These are phyloP conservation scores for Apiospora malaysiana DNA, from an alignment of 2,329 filamentous ascomycete genomes.

Conservation along the genomic window DNA sequence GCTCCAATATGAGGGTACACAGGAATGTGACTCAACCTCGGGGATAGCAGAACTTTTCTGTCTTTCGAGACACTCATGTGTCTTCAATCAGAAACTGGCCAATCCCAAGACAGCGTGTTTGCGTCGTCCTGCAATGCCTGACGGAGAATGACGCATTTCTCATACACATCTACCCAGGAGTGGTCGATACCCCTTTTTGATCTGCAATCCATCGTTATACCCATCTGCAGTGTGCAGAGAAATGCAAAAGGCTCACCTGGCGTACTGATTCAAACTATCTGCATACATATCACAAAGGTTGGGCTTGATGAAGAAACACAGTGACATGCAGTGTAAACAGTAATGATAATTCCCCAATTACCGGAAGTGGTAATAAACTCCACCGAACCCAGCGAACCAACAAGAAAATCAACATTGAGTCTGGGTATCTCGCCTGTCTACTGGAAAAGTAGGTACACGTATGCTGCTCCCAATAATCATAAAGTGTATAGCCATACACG, in stretches of 20 bases:
- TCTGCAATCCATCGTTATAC: too few relatives aligned
- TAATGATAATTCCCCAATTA: not conserved
- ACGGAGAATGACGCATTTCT: too few relatives aligned
- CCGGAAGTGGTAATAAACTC: not conserved
- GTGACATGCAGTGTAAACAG: not conserved
- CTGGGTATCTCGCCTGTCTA: slow-evolving; percentile 7
- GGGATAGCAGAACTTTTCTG: not conserved
- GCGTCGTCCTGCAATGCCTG: not conserved
- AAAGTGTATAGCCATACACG: not conserved
- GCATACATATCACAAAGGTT: not conserved
- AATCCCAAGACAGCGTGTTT: not conserved
- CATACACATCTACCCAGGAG: too few relatives aligned
- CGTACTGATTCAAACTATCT: too few relatives aligned
- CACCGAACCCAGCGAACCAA: not conserved
- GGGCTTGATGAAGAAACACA: not conserved
- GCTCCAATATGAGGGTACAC: not conserved
- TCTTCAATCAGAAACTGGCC: not conserved
- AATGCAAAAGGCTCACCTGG: too few relatives aligned
- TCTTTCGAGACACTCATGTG: not conserved
- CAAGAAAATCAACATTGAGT: not conserved
- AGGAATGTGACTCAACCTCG: not conserved
- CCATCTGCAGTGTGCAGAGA: too few relatives aligned
- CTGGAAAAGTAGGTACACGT: not conserved
- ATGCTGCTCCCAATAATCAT: not conserved
- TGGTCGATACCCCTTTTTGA: too few relatives aligned